These are phyloP conservation scores for Cryptococcus sp. DNA, from an alignment of 1,284 basidiomycete genomes.

Conservation along the genomic window DNA sequence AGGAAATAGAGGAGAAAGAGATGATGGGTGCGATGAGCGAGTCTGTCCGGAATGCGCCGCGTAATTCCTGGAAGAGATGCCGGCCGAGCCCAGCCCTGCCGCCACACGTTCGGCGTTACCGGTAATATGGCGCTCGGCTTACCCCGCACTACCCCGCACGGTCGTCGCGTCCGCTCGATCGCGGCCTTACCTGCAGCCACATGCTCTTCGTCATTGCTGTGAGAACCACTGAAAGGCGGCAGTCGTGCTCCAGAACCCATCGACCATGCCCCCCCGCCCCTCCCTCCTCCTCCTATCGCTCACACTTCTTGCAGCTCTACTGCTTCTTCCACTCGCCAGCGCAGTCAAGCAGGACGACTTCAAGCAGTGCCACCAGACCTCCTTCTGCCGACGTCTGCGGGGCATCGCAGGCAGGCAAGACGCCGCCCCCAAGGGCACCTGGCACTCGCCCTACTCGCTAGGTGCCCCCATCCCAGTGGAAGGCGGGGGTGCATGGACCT, in stretches of 20 bases:
- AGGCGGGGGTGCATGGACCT: conserved; percentile 51
- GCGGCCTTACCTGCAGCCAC: background rate
- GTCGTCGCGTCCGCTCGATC: too few species aligned
- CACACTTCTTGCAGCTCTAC: background rate
- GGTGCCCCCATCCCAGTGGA: conserved; percentile 55
- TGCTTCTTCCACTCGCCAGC: conserved; percentile 9
- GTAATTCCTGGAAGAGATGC: too few species aligned
- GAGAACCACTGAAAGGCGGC: too few species aligned
- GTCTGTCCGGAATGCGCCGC: too few species aligned
- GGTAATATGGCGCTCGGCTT: too few species aligned
- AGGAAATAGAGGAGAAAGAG: background rate
- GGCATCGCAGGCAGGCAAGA: conserved; percentile 68
- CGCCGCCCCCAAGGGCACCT: conserved; percentile 55
- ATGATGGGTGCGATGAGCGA: background rate
- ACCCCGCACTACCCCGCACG: too few species aligned
- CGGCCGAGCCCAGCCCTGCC: too few species aligned
- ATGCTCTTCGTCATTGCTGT: too few species aligned
- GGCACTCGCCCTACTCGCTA: conserved; percentile 80
- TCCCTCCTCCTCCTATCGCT: background rate
- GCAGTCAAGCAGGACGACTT: conserved; percentile 65
- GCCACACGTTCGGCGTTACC: too few species aligned
- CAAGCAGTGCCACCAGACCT: conserved; percentile 84
- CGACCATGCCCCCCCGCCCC: background rate
- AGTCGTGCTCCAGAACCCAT: too few species aligned
- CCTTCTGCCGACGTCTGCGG: conserved; percentile 84